Conservation (phyloP, 257 asterid species). For the Lantana camara region DNA sequence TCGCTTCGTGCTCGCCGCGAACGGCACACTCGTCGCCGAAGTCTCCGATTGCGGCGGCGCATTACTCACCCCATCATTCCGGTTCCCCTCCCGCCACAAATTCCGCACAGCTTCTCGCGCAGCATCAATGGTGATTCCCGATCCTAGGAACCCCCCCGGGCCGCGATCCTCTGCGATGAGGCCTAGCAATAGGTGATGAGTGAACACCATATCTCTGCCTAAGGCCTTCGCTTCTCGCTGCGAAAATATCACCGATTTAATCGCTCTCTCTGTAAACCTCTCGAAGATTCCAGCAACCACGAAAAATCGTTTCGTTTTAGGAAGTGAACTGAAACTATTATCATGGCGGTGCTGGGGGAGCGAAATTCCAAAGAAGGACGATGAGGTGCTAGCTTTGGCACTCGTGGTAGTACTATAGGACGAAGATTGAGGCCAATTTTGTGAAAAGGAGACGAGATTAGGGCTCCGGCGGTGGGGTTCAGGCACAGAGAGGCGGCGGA, state of each 20-base stretch:
- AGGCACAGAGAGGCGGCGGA: background rate
- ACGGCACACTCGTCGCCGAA: constrained; percentile 85
- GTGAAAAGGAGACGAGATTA: constrained; percentile 35
- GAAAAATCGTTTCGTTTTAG: constrained; percentile 36
- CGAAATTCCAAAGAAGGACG: constrained; percentile 58
- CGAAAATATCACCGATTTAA: constrained; percentile 87
- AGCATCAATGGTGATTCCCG: constrained; percentile 64
- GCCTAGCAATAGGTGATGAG: constrained; percentile 88
- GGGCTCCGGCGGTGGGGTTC: constrained; percentile 35
- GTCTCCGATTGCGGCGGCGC: constrained; percentile 41
- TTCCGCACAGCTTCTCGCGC: constrained; percentile 81
- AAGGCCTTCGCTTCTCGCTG: constrained; percentile 84
- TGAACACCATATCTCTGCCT: constrained; percentile 71
- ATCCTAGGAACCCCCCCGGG: constrained; percentile 78
- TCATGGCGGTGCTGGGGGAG: constrained; percentile 35
- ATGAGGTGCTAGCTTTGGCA: constrained; percentile 30
- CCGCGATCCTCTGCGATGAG: constrained; percentile 91
- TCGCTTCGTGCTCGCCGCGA: constrained; percentile 65
- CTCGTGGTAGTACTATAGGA: constrained; percentile 33
- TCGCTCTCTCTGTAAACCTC: constrained; percentile 90
- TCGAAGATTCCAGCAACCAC: constrained; percentile 78
- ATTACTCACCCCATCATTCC: constrained; percentile 26
- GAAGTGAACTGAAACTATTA: constrained; percentile 13
- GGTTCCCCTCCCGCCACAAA: constrained; percentile 59
- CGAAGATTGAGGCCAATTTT: constrained; percentile 30